Conservation (phyloP, 352 stramenopile species). For the Aphanomyces invadans region DNA sequence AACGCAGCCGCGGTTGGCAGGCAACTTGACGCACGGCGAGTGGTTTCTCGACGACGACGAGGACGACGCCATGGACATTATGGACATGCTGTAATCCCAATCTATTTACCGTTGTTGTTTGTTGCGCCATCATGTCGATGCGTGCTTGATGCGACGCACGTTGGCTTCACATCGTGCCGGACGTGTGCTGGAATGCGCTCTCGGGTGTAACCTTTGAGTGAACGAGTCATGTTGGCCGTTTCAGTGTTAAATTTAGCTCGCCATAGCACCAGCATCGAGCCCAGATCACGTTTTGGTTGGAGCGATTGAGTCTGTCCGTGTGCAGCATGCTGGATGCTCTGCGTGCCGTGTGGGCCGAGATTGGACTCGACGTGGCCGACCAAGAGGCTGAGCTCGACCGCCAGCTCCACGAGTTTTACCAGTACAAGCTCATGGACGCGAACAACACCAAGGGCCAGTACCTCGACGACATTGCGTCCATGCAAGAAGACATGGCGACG, state of each 20-base stretch:
- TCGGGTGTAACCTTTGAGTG: too few species aligned
- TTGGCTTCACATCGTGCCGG: too few species aligned
- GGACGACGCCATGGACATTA: slow-evolving; percentile 15
- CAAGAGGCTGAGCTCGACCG: slow-evolving; percentile 3
- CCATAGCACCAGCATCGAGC: neutral
- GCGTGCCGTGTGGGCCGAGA: neutral
- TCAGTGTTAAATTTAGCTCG: neutral
- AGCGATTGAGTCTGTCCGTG: neutral
- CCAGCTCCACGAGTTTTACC: slow-evolving; percentile 6
- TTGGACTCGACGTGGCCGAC: neutral
- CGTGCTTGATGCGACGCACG: too few species aligned
- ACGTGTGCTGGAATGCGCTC: too few species aligned
- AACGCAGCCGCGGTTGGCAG: neutral
- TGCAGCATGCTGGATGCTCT: neutral
- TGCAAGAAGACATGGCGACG: neutral
- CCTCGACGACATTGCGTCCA: neutral
- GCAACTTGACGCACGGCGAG: slow-evolving; percentile 13
- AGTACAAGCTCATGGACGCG: slow-evolving; percentile 17
- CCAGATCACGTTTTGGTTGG: neutral
- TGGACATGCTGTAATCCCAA: slow-evolving; percentile 1
- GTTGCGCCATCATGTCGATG: neutral
- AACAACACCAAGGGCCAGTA: slow-evolving; percentile 12
- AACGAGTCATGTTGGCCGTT: slow-evolving; percentile 2
- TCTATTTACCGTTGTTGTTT: neutral
- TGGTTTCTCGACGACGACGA: slow-evolving; percentile 19